Conservation (phyloP, 352 stramenopile genomes). For the Globisporangium nunn region DNA sequence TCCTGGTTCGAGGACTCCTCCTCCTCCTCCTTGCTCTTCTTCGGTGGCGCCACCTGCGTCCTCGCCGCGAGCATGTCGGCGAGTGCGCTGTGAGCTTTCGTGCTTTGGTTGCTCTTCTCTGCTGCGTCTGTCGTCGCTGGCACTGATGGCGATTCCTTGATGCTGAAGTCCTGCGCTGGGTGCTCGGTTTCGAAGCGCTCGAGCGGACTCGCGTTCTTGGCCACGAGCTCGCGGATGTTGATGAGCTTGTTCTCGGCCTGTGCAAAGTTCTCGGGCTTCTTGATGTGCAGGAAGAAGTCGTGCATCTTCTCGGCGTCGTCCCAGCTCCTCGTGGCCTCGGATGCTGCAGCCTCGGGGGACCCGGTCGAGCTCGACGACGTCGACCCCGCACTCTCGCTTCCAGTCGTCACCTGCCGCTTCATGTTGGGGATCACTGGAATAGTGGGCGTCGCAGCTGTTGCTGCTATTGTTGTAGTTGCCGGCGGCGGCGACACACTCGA, state of each 20-base stretch:
- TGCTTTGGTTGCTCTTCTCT: conserved; percentile 3
- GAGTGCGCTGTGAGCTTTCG: conserved; percentile 14
- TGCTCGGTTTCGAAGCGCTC: conserved; percentile 7
- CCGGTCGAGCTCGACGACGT: conserved; percentile 8
- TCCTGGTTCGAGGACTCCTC: conserved; percentile 12
- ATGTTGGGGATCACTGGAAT: conserved; percentile 15
- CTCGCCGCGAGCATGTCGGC: conserved; percentile 15
- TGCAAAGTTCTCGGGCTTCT: conserved; percentile 21
- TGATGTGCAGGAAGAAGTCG: conserved; percentile 50
- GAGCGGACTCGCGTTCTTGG: conserved; percentile 17
- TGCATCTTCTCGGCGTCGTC: conserved; percentile 49
- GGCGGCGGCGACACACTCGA: background rate
- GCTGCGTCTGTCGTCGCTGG: background rate
- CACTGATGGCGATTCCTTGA: background rate
- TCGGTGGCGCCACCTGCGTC: background rate
- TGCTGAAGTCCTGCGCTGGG: background rate
- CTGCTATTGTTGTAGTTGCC: too few relatives aligned
- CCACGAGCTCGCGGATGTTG: conserved; percentile 47
- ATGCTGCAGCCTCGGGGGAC: conserved; percentile 6
- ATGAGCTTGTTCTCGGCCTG: conserved; percentile 44
- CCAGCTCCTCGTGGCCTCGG: conserved; percentile 11
- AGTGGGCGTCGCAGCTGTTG: background rate
- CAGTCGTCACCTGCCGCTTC: conserved; percentile 8
- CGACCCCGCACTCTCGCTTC: conserved; percentile 8
- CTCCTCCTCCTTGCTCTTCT: background rate